Base-by-base conservation (phyloP, 257 asterid species). In the Jacaranda mimosifolia region DNA sequence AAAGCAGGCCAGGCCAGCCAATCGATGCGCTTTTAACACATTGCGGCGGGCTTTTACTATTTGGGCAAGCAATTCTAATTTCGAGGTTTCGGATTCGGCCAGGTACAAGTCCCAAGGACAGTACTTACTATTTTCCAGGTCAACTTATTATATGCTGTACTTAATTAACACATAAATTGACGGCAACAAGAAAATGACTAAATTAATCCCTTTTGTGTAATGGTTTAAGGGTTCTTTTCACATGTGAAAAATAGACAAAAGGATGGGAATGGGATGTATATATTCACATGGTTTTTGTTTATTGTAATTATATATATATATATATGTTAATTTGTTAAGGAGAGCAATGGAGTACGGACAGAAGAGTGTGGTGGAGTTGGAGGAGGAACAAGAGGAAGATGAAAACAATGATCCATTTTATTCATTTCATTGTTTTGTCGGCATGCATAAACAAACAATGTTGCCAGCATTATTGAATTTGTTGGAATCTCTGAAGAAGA, bases 21-120 rank as follows among this genome's bases (percentile, higher is more conserved):
- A 69, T 69, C 13, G 45, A 49, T 59, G 51, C 7, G 48, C 17
- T 72, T 72, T 57, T 7, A 43, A 60, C 42, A 32, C 78, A 59
- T 73, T 73, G 86, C 81, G 83, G 80, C 86, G 85, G 18, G 40
- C 73, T 5, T 75, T 63, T 71, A 55, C 77, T 43, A 14, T 57
- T 48, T 19, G 36, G 68, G 19, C 73, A 39, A 71, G 48, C 58
- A 2, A 62, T 38, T 55, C 66, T 39, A 15, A 7, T 19, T 62
- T 19, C 0, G 35, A 51, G 38, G 66, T 71, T 72, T 68, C 80
- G 73, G 80, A 68, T 56, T 73, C 3, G 57, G 77, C 81, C 59
- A 63, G 64, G 76, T 74, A 66, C 83, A 74, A 74, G 60, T 67
- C 49, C 76, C 80, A 19, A 58, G 53, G 76, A 19, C 39, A 3